These are phyloP conservation scores for Pseudogymnoascus sp. DNA, from an alignment of 2,329 filamentous ascomycete species.

Conservation along the genomic window DNA sequence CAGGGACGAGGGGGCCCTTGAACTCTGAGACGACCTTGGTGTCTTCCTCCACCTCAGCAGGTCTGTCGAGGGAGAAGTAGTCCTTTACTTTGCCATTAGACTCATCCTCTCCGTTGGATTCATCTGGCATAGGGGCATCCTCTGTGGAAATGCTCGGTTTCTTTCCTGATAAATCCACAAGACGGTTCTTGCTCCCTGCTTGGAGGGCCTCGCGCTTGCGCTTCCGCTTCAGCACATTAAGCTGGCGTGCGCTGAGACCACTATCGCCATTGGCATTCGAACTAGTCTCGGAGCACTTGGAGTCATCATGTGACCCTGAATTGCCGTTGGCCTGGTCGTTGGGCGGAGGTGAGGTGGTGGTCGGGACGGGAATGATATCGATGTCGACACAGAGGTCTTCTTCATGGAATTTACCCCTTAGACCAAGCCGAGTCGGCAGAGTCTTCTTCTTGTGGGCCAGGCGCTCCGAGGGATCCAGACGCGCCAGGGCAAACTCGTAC, in stretches of 20 bases:
- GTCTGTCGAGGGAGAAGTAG: conserved; percentile 84
- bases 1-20: conserved; percentile 72
- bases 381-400: conserved; percentile 69
- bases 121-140: conserved; percentile 42
- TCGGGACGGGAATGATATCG: conserved; percentile 36
- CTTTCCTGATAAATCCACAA: conserved; percentile 76
- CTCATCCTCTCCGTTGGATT: conserved; percentile 57
- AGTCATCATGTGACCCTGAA: conserved; percentile 38
- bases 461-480: conserved; percentile 72
- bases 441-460: conserved; percentile 87
- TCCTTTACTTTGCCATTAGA: conserved; percentile 57
- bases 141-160: conserved; percentile 26
- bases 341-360: conserved; percentile 18
- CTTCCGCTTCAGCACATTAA: conserved; percentile 91
- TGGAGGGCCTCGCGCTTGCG: conserved; percentile 84
- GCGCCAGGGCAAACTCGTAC: conserved; percentile 76
- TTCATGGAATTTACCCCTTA: conserved; percentile 76
- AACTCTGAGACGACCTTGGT: conserved; percentile 91
- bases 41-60: conserved; percentile 73
- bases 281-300: conserved; percentile 11
- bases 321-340: conserved; percentile 29
- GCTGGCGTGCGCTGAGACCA: conserved; percentile 80
- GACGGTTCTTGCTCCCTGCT: conserved; percentile 79
- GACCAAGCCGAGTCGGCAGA: conserved; percentile 69
- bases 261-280: conserved; percentile 44